A percentile compares a stretch with the other conserved stretches of the same genome.
Evolutionary conservation across 2,329 filamentous ascomycete species (phyloP).

Genomic region (Nectriaceae sp.): DNA sequence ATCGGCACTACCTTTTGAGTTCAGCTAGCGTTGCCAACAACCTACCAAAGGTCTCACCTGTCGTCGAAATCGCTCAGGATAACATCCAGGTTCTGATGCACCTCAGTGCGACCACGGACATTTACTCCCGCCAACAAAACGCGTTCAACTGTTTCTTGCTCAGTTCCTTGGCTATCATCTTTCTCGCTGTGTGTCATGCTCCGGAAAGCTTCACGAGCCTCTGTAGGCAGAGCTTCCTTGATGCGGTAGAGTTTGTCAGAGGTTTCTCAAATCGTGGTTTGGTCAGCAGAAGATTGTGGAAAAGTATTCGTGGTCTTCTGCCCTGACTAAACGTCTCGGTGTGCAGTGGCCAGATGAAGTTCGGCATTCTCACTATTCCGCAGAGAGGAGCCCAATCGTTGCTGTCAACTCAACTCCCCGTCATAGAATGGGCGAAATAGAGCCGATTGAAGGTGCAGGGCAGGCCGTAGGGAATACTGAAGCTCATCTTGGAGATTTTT

Average conservation of each 20-base stretch:
- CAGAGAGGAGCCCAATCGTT: too few relatives aligned
- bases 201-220: conserved; percentile 42
- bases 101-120: conserved; percentile 28
- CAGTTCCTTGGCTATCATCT: conserved; percentile 32
- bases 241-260: conserved; percentile 34
- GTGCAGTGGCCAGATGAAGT: conserved; percentile 17
- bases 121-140: conserved; percentile 30
- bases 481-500: too few relatives aligned
- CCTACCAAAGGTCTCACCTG: conserved; percentile 36
- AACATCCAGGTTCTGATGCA: conserved; percentile 31
- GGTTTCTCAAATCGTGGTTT: conserved; percentile 35
- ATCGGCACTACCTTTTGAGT: conserved; percentile 44
- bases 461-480: too few relatives aligned
- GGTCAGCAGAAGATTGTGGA: conserved; percentile 37
- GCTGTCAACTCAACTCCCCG: too few relatives aligned
- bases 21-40: conserved; percentile 38
- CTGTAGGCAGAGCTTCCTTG: conserved; percentile 34
- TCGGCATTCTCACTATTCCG: background rate
- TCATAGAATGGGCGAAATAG: too few relatives aligned
- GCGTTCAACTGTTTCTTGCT: conserved; percentile 32
- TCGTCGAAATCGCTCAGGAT: conserved; percentile 36
- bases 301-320: conserved; percentile 36
- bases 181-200: conserved; percentile 44
- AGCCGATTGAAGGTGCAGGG: too few relatives aligned
- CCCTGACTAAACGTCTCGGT: conserved; percentile 29